Conservation (phyloP, 148 eudicot species). For the Fagopyrum esculentum region DNA sequence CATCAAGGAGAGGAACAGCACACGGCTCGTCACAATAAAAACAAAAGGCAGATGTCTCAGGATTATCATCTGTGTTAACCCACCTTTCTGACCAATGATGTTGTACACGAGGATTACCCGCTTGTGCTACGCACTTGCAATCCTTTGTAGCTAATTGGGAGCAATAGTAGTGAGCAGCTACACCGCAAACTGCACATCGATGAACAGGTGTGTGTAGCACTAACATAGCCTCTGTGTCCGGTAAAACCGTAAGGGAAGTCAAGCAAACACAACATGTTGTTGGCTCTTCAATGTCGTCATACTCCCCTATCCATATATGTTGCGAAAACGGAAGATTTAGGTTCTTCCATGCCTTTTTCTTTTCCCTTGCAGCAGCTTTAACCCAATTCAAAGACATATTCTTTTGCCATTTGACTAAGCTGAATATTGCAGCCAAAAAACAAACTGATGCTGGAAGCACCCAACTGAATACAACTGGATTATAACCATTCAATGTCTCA, state of each 20-base stretch:
- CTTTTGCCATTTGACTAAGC: constrained; percentile 66
- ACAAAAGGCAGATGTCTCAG: constrained; percentile 72
- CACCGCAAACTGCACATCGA: constrained; percentile 81
- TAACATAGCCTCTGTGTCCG: constrained; percentile 40
- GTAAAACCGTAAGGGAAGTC: constrained; percentile 46
- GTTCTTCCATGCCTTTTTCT: constrained; percentile 73
- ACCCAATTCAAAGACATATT: constrained; percentile 72
- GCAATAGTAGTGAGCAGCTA: constrained; percentile 71
- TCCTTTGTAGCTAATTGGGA: constrained; percentile 66
- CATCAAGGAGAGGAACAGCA: constrained; percentile 68
- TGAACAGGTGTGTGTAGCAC: constrained; percentile 53
- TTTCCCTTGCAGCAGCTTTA: constrained; percentile 81
- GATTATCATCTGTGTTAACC: constrained; percentile 66
- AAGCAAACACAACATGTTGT: constrained; percentile 82
- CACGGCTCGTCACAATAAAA: constrained; percentile 84
- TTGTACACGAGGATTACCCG: constrained; percentile 57
- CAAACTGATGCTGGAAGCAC: constrained; percentile 69
- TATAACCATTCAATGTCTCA: constrained; percentile 35
- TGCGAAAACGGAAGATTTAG: constrained; percentile 66
- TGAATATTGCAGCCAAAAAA: constrained; percentile 52
- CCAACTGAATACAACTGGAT: constrained; percentile 61
- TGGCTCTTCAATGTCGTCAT: constrained; percentile 48
- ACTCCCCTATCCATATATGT: constrained; percentile 81
- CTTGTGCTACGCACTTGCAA: constrained; percentile 81
- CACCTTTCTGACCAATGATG: constrained; percentile 95